A percentile compares a stretch with the other conserved stretches of the same genome.
These are phyloP conservation scores for Fraxinus latifolia DNA, from an alignment of 305 asterid species.

Conservation along the genomic window DNA sequence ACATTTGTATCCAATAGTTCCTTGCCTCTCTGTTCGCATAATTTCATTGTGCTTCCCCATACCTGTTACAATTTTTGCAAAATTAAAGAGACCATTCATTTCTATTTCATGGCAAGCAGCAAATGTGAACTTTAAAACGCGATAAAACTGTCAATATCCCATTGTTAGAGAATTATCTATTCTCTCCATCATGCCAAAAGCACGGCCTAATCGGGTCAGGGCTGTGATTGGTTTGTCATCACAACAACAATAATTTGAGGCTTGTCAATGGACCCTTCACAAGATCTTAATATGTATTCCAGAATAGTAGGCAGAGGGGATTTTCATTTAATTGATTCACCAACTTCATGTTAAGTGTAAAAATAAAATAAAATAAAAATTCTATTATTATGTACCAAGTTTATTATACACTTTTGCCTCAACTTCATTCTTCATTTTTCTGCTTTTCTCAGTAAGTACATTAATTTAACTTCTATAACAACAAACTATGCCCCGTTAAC, in stretches of 20 bases:
- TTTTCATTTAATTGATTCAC: not conserved
- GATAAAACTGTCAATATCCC: not conserved
- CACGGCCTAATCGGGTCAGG: not conserved
- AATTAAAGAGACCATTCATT: not conserved
- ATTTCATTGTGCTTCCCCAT: constrained; percentile 72
- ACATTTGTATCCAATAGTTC: constrained; percentile 55
- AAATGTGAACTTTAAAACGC: not conserved
- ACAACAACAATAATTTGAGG: not conserved
- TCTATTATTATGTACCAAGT: not conserved
- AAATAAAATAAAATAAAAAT: not conserved
- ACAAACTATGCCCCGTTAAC: not conserved
- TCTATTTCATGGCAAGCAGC: not conserved
- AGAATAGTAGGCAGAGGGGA: not conserved
- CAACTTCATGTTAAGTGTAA: not conserved
- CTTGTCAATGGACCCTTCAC: not conserved
- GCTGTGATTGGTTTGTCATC: not conserved
- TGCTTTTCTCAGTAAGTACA: not conserved
- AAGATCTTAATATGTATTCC: not conserved
- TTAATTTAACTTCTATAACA: not conserved
- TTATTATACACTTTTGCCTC: not conserved
- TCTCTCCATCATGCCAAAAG: not conserved
- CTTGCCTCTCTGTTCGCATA: constrained; percentile 58
- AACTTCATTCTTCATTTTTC: not conserved
- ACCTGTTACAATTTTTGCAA: constrained; percentile 43
- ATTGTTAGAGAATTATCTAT: not conserved